These are phyloP conservation scores for Furcasterigmium sp. DNA, from an alignment of 2,329 filamentous ascomycete genomes.

Conservation along the genomic window DNA sequence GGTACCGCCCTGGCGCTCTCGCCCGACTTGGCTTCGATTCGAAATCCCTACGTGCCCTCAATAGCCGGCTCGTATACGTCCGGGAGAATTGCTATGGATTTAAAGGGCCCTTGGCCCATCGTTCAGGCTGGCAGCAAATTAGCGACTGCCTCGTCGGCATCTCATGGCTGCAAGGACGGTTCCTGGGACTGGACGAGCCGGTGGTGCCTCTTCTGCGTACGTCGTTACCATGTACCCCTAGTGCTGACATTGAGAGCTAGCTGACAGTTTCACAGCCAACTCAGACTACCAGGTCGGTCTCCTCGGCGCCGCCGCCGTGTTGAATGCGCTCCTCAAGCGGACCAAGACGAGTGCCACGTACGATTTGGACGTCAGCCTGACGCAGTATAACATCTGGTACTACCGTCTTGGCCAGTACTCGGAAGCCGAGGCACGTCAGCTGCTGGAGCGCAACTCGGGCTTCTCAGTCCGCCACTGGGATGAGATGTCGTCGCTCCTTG, in stretches of 20 bases:
- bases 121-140: slow-evolving; percentile 31
- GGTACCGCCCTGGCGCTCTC: slow-evolving; percentile 25
- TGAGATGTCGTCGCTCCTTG: slow-evolving; percentile 13
- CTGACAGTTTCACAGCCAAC: too few species aligned
- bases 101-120: slow-evolving; percentile 22
- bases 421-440: slow-evolving; percentile 7
- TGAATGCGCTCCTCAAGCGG: slow-evolving; percentile 14
- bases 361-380: slow-evolving; percentile 18
- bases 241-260: not conserved
- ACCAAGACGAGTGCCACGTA: slow-evolving; percentile 13
- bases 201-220: slow-evolving; percentile 16
- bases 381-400: slow-evolving; percentile 20
- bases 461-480: slow-evolving; percentile 15
- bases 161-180: slow-evolving; percentile 28
- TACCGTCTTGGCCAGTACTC: slow-evolving; percentile 15
- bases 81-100: slow-evolving; percentile 31
- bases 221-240: not conserved
- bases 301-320: slow-evolving; percentile 12
- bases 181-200: slow-evolving; percentile 26
- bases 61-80: slow-evolving; percentile 20
- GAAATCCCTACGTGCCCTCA: slow-evolving; percentile 7
- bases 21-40: slow-evolving; percentile 23
- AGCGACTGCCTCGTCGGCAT: slow-evolving; percentile 30
- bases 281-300: slow-evolving; percentile 18
- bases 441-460: slow-evolving; percentile 10